A percentile compares a stretch with the other conserved stretches of the same genome.
Conservation (phyloP, 176 grass and related monocot genomes). For the Phyllostachys edulis region DNA sequence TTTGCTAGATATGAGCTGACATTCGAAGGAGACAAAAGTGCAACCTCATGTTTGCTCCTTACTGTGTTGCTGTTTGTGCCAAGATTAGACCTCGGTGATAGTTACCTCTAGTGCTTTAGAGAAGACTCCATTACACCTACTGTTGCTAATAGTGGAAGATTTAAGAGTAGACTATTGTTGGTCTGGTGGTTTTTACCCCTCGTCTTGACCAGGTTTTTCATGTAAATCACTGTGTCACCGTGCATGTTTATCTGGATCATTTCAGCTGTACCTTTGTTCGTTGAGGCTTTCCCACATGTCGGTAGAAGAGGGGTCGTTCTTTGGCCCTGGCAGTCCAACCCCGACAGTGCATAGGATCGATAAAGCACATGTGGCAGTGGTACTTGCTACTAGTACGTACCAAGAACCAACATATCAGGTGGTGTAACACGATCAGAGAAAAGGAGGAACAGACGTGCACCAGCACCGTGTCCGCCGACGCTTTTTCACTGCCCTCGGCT, state of each 20-base stretch:
- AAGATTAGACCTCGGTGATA: not conserved
- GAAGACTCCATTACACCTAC: not conserved
- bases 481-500: not conserved
- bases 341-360: not conserved
- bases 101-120: not conserved
- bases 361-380: not conserved
- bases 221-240: not conserved
- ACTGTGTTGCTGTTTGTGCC: not conserved
- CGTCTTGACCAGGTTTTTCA: not conserved
- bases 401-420: conserved; percentile 4
- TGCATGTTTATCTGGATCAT: not conserved
- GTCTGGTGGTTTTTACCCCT: not conserved
- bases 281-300: not conserved
- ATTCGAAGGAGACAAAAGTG: not conserved
- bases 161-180: not conserved
- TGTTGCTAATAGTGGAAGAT: not conserved
- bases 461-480: conserved; percentile 21
- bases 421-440: not conserved
- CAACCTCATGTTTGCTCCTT: not conserved
- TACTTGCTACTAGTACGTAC: not conserved
- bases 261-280: not conserved
- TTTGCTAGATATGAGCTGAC: not conserved
- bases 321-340: not conserved
- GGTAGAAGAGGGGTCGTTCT: not conserved
- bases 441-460: not conserved